Percentiles rank a stretch among this genome's conserved stretches.
Conservation (phyloP, 1,139 yeast species). For the Protomyces lactucae-debilis region DNA sequence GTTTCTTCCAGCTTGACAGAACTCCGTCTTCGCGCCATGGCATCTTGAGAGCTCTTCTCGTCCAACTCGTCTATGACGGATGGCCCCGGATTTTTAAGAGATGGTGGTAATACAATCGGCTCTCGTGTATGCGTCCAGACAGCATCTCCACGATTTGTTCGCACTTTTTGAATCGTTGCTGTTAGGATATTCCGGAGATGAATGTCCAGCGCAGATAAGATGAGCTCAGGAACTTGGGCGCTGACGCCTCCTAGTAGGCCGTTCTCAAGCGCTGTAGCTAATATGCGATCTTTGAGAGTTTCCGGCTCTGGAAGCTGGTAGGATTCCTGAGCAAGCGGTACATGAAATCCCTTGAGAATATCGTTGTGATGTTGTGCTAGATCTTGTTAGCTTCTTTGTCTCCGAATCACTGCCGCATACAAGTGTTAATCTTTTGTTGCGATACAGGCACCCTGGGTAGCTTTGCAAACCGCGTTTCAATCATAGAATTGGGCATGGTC, state of each 20-base stretch:
- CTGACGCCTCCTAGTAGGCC: slow-evolving; percentile 82
- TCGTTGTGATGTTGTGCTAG: slow-evolving; percentile 46
- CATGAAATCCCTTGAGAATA: slow-evolving; percentile 79
- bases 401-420: slow-evolving; percentile 14
- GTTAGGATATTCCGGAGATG: slow-evolving; percentile 23
- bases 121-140: slow-evolving; percentile 1
- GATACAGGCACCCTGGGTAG: slow-evolving; percentile 86
- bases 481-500: slow-evolving; percentile 33
- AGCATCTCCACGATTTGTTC: slow-evolving; percentile 8
- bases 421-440: slow-evolving; percentile 38
- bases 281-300: slow-evolving; percentile 60
- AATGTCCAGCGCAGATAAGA: slow-evolving; percentile 15
- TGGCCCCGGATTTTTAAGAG: neutral
- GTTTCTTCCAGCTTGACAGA: neutral
- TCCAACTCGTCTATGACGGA: neutral
- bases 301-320: slow-evolving; percentile 81
- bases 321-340: slow-evolving; percentile 73
- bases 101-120: neutral
- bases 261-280: slow-evolving; percentile 83
- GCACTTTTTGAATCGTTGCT: slow-evolving; percentile 5
- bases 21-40: neutral
- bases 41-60: neutral
- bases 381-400: neutral
- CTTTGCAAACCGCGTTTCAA: slow-evolving; percentile 76
- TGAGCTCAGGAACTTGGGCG: slow-evolving; percentile 59